These are phyloP conservation scores for Fraxinus pennsylvanica DNA, from an alignment of 257 asterid genomes.

Conservation along the genomic window DNA sequence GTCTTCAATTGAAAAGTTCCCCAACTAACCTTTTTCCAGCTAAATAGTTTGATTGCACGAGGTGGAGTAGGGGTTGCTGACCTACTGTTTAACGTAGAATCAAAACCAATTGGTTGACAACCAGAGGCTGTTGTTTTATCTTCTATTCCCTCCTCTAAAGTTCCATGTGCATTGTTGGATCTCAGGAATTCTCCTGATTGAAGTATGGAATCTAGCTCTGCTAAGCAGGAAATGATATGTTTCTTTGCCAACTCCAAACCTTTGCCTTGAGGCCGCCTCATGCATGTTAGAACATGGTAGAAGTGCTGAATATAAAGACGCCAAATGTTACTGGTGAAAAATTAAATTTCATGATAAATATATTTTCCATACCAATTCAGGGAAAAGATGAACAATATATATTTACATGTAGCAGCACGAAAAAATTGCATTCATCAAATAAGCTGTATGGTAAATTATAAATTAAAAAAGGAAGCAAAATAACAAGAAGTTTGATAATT, in stretches of 20 bases:
- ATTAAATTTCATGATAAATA: not conserved
- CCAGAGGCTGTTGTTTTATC: constrained; percentile 91
- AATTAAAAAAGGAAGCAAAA: not conserved
- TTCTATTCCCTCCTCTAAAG: constrained; percentile 39
- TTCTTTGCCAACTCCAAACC: constrained; percentile 97
- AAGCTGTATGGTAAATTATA: not conserved
- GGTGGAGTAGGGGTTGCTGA: constrained; percentile 98
- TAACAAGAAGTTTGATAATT: not conserved
- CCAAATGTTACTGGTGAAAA: constrained; percentile 31
- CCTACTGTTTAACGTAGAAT: constrained; percentile 89
- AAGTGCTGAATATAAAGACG: constrained; percentile 68
- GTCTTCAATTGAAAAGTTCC: constrained; percentile 22
- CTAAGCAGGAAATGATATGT: constrained; percentile 69
- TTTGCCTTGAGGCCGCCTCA: constrained; percentile 97
- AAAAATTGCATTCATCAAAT: constrained; percentile 9
- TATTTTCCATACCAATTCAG: not conserved
- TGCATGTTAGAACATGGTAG: constrained; percentile 69
- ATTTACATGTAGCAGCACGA: constrained; percentile 4
- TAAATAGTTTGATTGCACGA: constrained; percentile 72
- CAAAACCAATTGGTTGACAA: constrained; percentile 87
- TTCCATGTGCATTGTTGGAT: constrained; percentile 40
- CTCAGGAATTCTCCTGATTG: constrained; percentile 66
- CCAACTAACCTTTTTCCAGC: constrained; percentile 81
- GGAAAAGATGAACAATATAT: not conserved
- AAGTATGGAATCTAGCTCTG: constrained; percentile 86